Conservation (phyloP, 306 rosid species). For the Canavalia ensiformis region DNA sequence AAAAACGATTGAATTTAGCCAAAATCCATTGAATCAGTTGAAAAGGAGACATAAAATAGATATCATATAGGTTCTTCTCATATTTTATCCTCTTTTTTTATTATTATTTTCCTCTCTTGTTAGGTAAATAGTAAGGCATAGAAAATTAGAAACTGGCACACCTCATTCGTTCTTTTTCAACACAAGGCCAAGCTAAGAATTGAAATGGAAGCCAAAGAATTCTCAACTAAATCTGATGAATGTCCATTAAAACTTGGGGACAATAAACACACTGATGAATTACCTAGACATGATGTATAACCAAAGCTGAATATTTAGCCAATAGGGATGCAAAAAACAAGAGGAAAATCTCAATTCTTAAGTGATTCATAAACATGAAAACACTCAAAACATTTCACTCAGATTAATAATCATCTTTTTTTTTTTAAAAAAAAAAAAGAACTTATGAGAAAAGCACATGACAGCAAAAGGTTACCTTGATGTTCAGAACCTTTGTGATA, state of each 20-base stretch:
- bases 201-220: slow-evolving; percentile 3
- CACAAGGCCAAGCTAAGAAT: slow-evolving; percentile 1
- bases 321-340: neutral
- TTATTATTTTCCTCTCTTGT: too few species aligned
- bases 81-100: neutral
- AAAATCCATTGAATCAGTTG: slow-evolving; percentile 7
- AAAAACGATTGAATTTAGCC: slow-evolving; percentile 20
- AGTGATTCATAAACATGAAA: slow-evolving; percentile 8
- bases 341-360: slow-evolving; percentile 20
- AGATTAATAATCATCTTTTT: neutral
- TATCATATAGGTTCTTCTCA: neutral
- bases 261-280: neutral
- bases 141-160: neutral
- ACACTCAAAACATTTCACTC: neutral
- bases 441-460: slow-evolving; percentile 2
- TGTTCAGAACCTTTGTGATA: slow-evolving; percentile 31
- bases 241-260: neutral
- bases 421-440: neutral
- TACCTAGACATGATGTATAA: neutral
- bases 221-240: slow-evolving; percentile 8
- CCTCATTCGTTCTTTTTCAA: neutral
- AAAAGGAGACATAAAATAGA: slow-evolving; percentile 4
- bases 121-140: neutral
- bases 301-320: slow-evolving; percentile 22
- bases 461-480: slow-evolving; percentile 35